Percentiles rank a stretch among this genome's conserved stretches.
phyloP scores from a whole-genome alignment of 2,329 filamentous ascomycete species.

The Hymenoscyphus linearis region DNA sequence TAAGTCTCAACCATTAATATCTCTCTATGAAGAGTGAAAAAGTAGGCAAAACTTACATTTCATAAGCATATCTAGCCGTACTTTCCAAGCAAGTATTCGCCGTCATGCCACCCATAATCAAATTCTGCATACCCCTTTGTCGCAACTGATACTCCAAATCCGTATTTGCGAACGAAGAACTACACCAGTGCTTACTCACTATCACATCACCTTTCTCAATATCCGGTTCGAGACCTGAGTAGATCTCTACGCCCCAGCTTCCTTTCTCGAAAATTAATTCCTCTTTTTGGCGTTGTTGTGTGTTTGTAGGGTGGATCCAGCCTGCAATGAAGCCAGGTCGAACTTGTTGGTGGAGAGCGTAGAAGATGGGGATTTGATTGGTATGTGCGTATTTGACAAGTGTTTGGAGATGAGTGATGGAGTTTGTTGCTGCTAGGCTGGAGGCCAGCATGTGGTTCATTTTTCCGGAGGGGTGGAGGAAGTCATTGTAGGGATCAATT shows the following conservation, averaged over 20 bases:
- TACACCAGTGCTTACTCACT: constrained; percentile 32
- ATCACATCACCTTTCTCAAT: constrained; percentile 27
- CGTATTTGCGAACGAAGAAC: constrained; percentile 33
- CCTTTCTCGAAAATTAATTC: constrained; percentile 27
- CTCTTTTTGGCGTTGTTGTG: constrained; percentile 18
- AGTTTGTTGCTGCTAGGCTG: constrained; percentile 27
- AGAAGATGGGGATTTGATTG: constrained; percentile 32
- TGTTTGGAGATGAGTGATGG: constrained; percentile 25
- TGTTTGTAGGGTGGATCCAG: constrained; percentile 28
- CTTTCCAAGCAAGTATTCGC: constrained; percentile 34
- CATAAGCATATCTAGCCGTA: constrained; percentile 33
- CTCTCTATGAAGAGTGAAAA: neutral
- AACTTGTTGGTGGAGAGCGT: constrained; percentile 33
- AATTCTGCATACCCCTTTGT: constrained; percentile 31
- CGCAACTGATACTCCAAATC: constrained; percentile 34
- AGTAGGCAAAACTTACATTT: constrained; percentile 24
- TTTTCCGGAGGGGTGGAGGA: constrained; percentile 26
- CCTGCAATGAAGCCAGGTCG: constrained; percentile 23
- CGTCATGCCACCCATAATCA: constrained; percentile 31
- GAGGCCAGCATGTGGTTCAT: constrained; percentile 24
- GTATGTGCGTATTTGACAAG: constrained; percentile 24
- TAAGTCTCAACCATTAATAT: neutral
- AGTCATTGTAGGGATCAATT: constrained; percentile 29
- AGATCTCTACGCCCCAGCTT: constrained; percentile 30
- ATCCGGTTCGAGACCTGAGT: constrained; percentile 24